Evolutionary conservation across 2,329 filamentous ascomycete genomes (phyloP), one percentile per base, ranked within the genome.

Genomic region (Claviceps monticola): DNA sequence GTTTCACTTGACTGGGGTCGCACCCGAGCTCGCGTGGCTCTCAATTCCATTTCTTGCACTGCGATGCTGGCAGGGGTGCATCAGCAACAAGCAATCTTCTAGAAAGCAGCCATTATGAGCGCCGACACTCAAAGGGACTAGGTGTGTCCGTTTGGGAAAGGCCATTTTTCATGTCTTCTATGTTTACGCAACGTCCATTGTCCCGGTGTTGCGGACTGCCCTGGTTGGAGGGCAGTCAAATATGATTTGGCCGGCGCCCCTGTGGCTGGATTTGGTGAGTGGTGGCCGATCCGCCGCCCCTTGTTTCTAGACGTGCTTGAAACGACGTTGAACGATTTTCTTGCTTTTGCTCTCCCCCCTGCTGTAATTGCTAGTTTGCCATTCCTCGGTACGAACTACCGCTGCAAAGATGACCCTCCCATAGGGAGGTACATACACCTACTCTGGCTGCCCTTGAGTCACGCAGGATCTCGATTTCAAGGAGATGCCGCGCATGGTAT

Each of bases 21-120:
- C 47, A 52, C 55, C 48, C 50, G 51, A 53, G 45, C 55, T 56
- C 56, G 57, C 55, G 55, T 56, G 56, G 56, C 54, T 54, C 49
- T 51, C 50, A 51, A 54, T 54, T 56, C 47, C 36, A 51, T 34
- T 47, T 46, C 48, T 41, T 36, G 50, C 42, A 36, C 43, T 41
- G 46, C 37, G 21, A 19, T 19, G 26, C 41, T 37, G 37, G 21
- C 50, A 49, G 49, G 44, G 46, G 52, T 23, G n/a, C 11, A 38
- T 44, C 46, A 37, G 46, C 26, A 19, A 47, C 29, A n/a, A 53
- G 47, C 48, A 53, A 46, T 49, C 19, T 51, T 43, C 39, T 17
- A 47, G 29, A 51, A n/a, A 9, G 16, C 21, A 41, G 23, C 7
- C 23, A 29, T 9, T 34, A 21, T 41, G 29, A 51, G 16, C 19